phyloP scores from a whole-genome alignment of 768 basidiomycete genomes.

The Boletus vinaceobasis region DNA sequence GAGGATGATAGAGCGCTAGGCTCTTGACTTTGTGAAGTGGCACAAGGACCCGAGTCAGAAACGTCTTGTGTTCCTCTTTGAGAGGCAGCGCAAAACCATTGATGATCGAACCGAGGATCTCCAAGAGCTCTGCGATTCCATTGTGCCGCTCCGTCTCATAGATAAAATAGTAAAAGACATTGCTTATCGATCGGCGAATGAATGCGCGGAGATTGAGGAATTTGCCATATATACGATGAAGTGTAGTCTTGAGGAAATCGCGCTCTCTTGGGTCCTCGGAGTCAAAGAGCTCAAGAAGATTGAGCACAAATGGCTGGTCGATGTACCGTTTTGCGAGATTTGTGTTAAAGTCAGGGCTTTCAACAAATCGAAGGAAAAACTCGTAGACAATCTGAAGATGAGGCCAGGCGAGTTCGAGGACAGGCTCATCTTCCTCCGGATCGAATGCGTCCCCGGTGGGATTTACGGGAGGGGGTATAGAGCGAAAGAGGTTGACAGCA shows the following conservation, averaged over 20 bases:
- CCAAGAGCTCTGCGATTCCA: conserved; percentile 95
- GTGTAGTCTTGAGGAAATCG: conserved; percentile 97
- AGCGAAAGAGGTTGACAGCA: conserved; percentile 96
- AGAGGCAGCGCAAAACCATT: conserved; percentile 97
- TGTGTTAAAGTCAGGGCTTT: conserved; percentile 96
- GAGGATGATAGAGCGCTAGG: conserved; percentile 98
- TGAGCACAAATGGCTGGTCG: conserved; percentile 93
- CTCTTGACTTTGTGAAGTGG: conserved; percentile 98
- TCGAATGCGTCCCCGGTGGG: conserved; percentile 98
- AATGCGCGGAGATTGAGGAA: conserved; percentile 98
- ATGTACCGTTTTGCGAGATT: conserved; percentile 97
- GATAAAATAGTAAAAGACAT: conserved; percentile 98
- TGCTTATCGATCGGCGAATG: conserved; percentile 98
- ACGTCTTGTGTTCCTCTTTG: conserved; percentile 98
- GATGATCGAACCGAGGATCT: conserved; percentile 98
- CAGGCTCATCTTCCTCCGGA: conserved; percentile 98
- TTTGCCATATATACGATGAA: conserved; percentile 99
- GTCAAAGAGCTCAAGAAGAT: conserved; percentile 96
- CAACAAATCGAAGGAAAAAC: conserved; percentile 98
- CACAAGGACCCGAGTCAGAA: conserved; percentile 89
- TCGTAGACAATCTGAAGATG: conserved; percentile 99
- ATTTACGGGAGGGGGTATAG: conserved; percentile 99
- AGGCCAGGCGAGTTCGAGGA: conserved; percentile 98
- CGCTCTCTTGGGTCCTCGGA: conserved; percentile 98
- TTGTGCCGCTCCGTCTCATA: conserved; percentile 99